Percentiles rank a stretch among this genome's conserved stretches.
phyloP scores from a whole-genome alignment of 371 early-diverging fungal species.

The Vairimorpha ceranae region DNA sequence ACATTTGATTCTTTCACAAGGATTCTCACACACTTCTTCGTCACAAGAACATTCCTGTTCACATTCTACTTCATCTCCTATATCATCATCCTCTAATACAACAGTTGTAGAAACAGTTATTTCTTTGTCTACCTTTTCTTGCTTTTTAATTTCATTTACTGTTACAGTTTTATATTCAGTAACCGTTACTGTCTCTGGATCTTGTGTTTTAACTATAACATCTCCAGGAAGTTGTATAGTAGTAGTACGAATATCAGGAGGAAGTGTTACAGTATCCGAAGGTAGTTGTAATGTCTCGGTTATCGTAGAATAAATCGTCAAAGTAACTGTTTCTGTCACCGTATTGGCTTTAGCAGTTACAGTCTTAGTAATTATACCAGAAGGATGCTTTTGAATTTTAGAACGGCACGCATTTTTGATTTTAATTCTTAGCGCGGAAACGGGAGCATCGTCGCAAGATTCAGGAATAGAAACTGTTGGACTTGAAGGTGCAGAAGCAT shows the following conservation, averaged over 20 bases:
- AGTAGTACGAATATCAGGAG: background rate
- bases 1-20: slow-evolving; percentile 43
- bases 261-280: background rate
- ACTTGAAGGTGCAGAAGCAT: too few relatives aligned
- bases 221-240: background rate
- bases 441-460: background rate
- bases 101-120: slow-evolving; percentile 33
- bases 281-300: background rate
- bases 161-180: background rate
- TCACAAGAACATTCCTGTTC: slow-evolving; percentile 43
- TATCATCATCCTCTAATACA: slow-evolving; percentile 17
- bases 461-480: background rate
- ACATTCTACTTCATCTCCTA: slow-evolving; percentile 37
- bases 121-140: background rate
- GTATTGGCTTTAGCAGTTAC: background rate
- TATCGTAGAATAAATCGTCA: slow-evolving; percentile 1
- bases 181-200: background rate
- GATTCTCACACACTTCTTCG: slow-evolving; percentile 36
- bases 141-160: background rate
- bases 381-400: slow-evolving; percentile 5
- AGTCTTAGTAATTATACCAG: slow-evolving; percentile 4
- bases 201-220: background rate
- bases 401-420: slow-evolving; percentile 5
- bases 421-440: background rate
- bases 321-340: slow-evolving; percentile 16